Base-by-base conservation (phyloP, 2,329 filamentous ascomycete species). In the Elsinoe fawcettii region DNA sequence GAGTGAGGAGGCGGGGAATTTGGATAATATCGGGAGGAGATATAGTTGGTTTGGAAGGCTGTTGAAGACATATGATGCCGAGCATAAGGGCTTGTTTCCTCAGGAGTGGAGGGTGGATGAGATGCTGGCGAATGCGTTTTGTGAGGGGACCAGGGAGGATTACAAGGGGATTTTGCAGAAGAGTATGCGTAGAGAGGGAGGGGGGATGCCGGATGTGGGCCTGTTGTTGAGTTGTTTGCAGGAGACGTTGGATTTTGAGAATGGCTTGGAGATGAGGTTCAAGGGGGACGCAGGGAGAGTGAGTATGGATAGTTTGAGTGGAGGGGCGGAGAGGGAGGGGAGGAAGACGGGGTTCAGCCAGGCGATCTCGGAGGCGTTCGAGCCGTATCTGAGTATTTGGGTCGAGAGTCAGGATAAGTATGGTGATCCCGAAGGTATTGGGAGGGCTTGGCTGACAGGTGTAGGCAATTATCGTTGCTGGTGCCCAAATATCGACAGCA, bases 31-130 rank as follows among this genome's bases (percentile, higher is more conserved):
- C 60, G 90, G 91, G 4, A 81, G 93, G 60, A 79, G 93, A 62
- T 99, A 97, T 70, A 87, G 91, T 5, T 99, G 93, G 93, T 96
- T 97, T 73, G 90, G 88, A 70, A 83, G 95, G 61, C 95, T 92
- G 82, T 80, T 97, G 71, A 96, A 96, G 76, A 89, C 87, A 1
- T 95, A 96, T 70, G 93, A 99, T 66, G 87, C 95, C 46, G 92
- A 97, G 67, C 92, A 97, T 73, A 84, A 88, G 7, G 77, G 78
- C 47, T 87, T 99, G 56, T 99, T 99, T 69, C 93, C 93, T 6
- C 69, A 84, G 0, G 80, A 87, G 62, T 99, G 93, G 93, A 85
- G 85, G 59, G 91, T 96, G 41, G 88, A 90, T 67, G 93, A 99
- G 73, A 84, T 88, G 63, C 78, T 99, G 47, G 88, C 91, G 22